Evolutionary conservation across 108 stramenopile genomes (phyloP).

Genomic region (Nitzschia sp.): DNA sequence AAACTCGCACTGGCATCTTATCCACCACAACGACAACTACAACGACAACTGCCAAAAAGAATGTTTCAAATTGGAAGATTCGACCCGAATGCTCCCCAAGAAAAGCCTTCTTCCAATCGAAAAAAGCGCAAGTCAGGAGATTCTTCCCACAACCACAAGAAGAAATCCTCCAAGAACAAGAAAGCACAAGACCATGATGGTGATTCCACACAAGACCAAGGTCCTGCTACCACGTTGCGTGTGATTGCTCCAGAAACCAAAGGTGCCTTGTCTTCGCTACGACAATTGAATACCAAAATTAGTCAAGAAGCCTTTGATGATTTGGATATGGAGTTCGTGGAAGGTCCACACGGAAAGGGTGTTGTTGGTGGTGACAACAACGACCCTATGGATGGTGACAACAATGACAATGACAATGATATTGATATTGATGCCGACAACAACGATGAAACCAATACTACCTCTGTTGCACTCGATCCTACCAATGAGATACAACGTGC

Average conservation of each 20-base stretch:
- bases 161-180: too few relatives aligned
- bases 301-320: constrained; percentile 79
- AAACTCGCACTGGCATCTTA: too few relatives aligned
- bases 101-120: too few relatives aligned
- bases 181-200: too few relatives aligned
- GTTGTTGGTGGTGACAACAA: constrained; percentile 19
- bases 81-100: constrained; percentile 20
- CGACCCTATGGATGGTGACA: constrained; percentile 15
- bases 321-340: constrained; percentile 50
- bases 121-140: too few relatives aligned
- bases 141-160: too few relatives aligned
- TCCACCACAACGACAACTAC: too few relatives aligned
- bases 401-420: constrained; percentile 19
- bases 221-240: too few relatives aligned
- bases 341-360: not conserved
- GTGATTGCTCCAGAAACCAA: constrained; percentile 67
- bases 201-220: too few relatives aligned
- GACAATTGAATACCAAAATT: constrained; percentile 26
- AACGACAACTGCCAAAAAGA: not conserved
- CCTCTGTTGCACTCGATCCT: constrained; percentile 16
- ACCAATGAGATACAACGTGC: constrained; percentile 49
- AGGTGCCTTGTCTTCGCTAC: constrained; percentile 27
- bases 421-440: not conserved
- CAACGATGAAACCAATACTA: constrained; percentile 6
- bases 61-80: constrained; percentile 77